Conservation (phyloP, 2,329 filamentous ascomycete species). For the Curvularia sp. region DNA sequence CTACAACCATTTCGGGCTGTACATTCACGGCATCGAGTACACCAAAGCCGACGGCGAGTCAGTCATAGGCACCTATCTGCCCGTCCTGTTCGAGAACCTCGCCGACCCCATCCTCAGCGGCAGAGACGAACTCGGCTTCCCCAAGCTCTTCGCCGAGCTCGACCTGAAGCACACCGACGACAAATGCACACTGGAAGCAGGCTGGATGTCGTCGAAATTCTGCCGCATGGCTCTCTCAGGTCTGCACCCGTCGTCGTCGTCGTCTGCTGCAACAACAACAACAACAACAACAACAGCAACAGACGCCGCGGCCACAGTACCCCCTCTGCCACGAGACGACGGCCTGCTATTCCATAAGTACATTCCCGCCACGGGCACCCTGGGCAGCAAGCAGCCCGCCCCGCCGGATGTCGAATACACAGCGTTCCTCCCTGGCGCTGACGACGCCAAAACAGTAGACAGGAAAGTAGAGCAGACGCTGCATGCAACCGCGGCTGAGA, state of each 20-base stretch:
- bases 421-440: slow-evolving; percentile 50
- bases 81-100: slow-evolving; percentile 65
- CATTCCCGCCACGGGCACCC: slow-evolving; percentile 61
- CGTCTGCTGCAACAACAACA: slow-evolving; percentile 4
- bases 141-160: slow-evolving; percentile 64
- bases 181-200: slow-evolving; percentile 52
- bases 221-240: slow-evolving; percentile 40
- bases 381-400: slow-evolving; percentile 52
- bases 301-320: no score
- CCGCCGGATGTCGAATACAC: slow-evolving; percentile 64
- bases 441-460: slow-evolving; percentile 42
- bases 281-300: background rate
- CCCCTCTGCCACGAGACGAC: slow-evolving; percentile 47
- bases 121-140: slow-evolving; percentile 68
- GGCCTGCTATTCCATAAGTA: slow-evolving; percentile 65
- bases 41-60: slow-evolving; percentile 57
- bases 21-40: slow-evolving; percentile 69
- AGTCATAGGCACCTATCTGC: slow-evolving; percentile 62
- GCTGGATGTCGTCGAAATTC: slow-evolving; percentile 50
- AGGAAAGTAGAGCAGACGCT: slow-evolving; percentile 48
- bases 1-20: slow-evolving; percentile 66
- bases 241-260: slow-evolving; percentile 20
- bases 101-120: slow-evolving; percentile 68
- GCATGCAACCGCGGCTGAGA: slow-evolving; percentile 52
- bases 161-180: slow-evolving; percentile 52